Evolutionary conservation across 805 yeast genomes (phyloP), one percentile per base, ranked within the genome.

Genomic region (Kluyveromyces aestuarii): DNA sequence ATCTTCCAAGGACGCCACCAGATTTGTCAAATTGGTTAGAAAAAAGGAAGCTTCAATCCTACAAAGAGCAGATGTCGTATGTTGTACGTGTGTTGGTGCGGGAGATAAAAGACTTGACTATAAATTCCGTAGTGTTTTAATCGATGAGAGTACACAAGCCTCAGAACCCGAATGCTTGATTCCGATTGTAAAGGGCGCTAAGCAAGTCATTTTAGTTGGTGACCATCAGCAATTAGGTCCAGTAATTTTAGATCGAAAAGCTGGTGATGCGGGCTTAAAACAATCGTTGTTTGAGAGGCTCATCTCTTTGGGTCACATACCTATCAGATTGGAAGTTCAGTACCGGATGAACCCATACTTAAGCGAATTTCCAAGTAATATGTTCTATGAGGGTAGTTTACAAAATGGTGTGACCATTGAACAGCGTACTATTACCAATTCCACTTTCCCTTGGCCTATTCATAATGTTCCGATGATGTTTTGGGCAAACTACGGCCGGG

Each of bases 201-300:
- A 84, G 61, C 96, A 90, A 62, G 87, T 89, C 7, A 79, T 90
- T 42, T 70, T 90, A 35, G 96, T 89, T 37, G 98, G 98, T 60
- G 98, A 90, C 65, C 97, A 91, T 67, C 91, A 88, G 68, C 98
- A 90, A 70, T 72, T 90, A 55, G 96, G 97, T 1, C 97, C 98
- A 0, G 95, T 89, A 21, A 84, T 91, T 44, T 66, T 87, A 48
- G 88, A 87, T 56, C 78, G 80, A 57, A 76, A 77, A 56, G 96
- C 96, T 2, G 88, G 84, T 16, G 82, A 82, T 52, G 96, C 96
- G 0, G 96, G 97, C 21, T 74, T 91, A 48, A 77, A 77, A 51
- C 95, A 87, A 62, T 88, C 96, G 1, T 69, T 90, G 47, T 90
- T 90, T 66, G 96, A 91, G 67, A 76, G 98, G 56, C 71, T 90